Evolutionary conservation across 1,284 basidiomycete species (phyloP).

Genomic region (Cryptococcus jaspeensis): DNA sequence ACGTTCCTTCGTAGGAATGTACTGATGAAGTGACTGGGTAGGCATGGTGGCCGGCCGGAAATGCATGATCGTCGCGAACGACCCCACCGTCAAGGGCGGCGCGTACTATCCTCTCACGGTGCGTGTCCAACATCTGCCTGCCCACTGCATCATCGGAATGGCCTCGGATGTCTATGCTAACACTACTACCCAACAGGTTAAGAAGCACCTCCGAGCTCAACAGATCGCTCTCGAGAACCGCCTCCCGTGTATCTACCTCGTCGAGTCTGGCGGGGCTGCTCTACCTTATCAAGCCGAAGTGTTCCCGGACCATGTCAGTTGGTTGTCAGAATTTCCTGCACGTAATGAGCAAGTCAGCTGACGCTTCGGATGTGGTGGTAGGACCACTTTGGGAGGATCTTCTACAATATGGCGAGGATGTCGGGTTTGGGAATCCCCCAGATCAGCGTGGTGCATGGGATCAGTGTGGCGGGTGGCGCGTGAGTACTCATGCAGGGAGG

Average conservation of each 20-base stretch:
- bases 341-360: not conserved
- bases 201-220: constrained; percentile 93
- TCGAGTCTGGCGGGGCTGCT: constrained; percentile 91
- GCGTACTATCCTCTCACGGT: constrained; percentile 91
- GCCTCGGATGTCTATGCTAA: not conserved
- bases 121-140: constrained; percentile 21
- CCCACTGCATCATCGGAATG: not conserved
- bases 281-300: constrained; percentile 90
- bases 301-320: constrained; percentile 35
- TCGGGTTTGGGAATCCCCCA: constrained; percentile 87
- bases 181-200: constrained; percentile 59
- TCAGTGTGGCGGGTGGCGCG: constrained; percentile 71
- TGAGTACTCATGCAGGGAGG: constrained; percentile 13
- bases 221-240: constrained; percentile 87
- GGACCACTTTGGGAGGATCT: constrained; percentile 93
- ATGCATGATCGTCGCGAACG: constrained; percentile 88
- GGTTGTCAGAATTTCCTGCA: constrained; percentile 67
- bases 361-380: constrained; percentile 1
- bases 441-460: constrained; percentile 89
- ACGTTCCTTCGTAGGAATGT: too few relatives aligned
- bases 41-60: constrained; percentile 69
- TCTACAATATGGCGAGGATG: constrained; percentile 90
- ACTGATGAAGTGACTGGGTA: constrained; percentile 4
- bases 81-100: constrained; percentile 90
- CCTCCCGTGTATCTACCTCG: constrained; percentile 91